These are phyloP conservation scores for Solanum commersonii DNA, from an alignment of 257 asterid species.

Conservation along the genomic window DNA sequence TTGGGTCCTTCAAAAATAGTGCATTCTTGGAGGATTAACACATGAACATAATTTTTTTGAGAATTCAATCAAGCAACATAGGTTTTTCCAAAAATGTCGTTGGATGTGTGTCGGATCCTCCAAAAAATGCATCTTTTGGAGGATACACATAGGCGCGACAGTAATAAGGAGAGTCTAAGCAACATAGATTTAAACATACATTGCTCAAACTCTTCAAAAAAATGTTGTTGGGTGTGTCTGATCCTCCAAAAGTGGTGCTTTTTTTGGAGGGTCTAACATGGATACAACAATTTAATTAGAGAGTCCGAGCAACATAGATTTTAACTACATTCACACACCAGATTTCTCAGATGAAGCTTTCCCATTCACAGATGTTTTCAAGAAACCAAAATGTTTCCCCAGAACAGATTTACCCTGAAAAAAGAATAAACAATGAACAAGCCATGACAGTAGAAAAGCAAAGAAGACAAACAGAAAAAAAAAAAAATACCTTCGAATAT, in stretches of 20 bases:
- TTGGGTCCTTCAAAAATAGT: background rate
- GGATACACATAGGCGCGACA: background rate
- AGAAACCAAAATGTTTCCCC: slow-evolving; percentile 38
- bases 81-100: background rate
- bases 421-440: background rate
- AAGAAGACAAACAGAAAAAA: background rate
- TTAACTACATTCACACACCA: background rate
- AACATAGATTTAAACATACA: no score
- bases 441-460: background rate
- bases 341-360: slow-evolving; percentile 6
- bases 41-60: background rate
- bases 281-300: background rate
- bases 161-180: background rate
- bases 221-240: background rate
- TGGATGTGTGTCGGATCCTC: background rate
- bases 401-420: slow-evolving; percentile 52
- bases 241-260: background rate
- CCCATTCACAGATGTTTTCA: slow-evolving; percentile 4
- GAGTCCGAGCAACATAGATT: background rate
- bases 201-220: background rate
- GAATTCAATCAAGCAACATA: background rate
- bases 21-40: background rate
- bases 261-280: background rate
- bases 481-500: slow-evolving; percentile 30
- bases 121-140: background rate